Base-by-base conservation (phyloP, 352 stramenopile genomes). In the Globisporangium emineosum region DNA sequence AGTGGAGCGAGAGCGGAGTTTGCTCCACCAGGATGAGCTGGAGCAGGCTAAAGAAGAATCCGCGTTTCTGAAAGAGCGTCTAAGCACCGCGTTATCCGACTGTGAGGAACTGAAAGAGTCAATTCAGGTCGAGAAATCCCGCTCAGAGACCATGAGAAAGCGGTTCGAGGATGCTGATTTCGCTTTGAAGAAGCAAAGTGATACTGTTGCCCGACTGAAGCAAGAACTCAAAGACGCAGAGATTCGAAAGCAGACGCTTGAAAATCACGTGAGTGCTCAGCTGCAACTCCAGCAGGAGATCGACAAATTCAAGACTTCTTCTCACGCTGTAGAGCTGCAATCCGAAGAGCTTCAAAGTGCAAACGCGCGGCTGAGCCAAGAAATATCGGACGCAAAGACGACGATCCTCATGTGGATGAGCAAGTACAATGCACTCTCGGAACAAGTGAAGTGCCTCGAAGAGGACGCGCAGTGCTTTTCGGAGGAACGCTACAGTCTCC, bases 341-440 rank as follows among this genome's bases (percentile, higher is more conserved):
- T 30, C 21, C 12, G 56, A 57, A 50, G 59, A 60, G 47, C 58
- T 60, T 9, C 30, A 65, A 40, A 49, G 32, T 30, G 32, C 19
- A 9, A 60, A 58, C 29, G 56, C 49, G 5, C 52, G 56, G 45
- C 42, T 87, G 2, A 68, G 25, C 2, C 62, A 85, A 29, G 77
- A 90, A 29, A 42, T 90, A n/a, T 57, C 63, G 2, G 75, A 84
- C 23, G 69, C 72, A 1, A 85, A 90, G 59, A 85, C 81, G 17
- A 72, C 79, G 3, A 77, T 89, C n/a, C 58, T 88, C 5, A 81
- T 79, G 77, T 90, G 81, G 81, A 88, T 87, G 76, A 87, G 64
- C 71, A 87, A 88, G 59, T 86, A 77, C 32, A 83, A 88, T 19
- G 59, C 65, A 4, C 35, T 76, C 1, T 64, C 57, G 7, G 72